These are phyloP conservation scores for Retiboletus flavoniger DNA, from an alignment of 1,284 basidiomycete species.

Conservation along the genomic window DNA sequence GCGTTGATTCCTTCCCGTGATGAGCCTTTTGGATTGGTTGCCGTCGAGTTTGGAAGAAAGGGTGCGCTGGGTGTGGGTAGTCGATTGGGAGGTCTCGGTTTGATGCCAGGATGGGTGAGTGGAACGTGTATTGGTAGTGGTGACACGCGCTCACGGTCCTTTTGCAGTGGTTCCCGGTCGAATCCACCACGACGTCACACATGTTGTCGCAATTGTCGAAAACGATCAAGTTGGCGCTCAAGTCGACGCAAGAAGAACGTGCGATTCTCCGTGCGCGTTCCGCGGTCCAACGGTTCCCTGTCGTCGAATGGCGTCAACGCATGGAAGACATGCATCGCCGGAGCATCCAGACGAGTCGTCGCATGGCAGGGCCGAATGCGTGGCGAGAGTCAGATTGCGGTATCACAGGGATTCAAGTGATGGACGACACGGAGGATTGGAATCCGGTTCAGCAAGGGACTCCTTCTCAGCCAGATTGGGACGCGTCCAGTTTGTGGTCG, in stretches of 20 bases:
- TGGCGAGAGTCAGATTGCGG: conserved; percentile 77
- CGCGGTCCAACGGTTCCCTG: conserved; percentile 92
- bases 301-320: conserved; percentile 93
- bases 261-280: conserved; percentile 89
- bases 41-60: conserved; percentile 93
- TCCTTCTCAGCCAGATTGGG: conserved; percentile 57
- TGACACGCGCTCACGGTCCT: conserved; percentile 4
- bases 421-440: conserved; percentile 56
- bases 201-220: conserved; percentile 94
- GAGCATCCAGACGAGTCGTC: conserved; percentile 72
- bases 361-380: conserved; percentile 66
- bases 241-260: conserved; percentile 85
- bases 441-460: conserved; percentile 50
- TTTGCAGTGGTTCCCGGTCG: conserved; percentile 88
- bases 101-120: conserved; percentile 95
- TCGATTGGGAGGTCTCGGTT: conserved; percentile 87
- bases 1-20: conserved; percentile 92
- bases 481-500: conserved; percentile 37
- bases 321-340: conserved; percentile 92
- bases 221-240: conserved; percentile 90
- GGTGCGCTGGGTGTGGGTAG: conserved; percentile 92
- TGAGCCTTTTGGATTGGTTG: conserved; percentile 92
- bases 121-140: not conserved
- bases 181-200: conserved; percentile 85
- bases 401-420: conserved; percentile 42